phyloP scores from a whole-genome alignment of 1,139 yeast genomes.

The Pneumocystis murina region DNA sequence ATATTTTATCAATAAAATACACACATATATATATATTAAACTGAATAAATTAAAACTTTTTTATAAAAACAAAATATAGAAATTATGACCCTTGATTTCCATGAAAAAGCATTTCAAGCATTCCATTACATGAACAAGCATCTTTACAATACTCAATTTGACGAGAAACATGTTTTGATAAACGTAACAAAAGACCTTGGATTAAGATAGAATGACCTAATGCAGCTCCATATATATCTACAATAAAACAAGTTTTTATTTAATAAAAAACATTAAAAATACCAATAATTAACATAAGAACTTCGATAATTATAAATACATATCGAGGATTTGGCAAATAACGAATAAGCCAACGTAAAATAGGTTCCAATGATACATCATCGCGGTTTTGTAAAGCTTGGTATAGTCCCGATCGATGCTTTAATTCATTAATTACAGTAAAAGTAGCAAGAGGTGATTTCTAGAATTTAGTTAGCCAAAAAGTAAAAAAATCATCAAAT shows the following conservation, averaged over 20 bases:
- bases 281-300: slow-evolving; percentile 66
- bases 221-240: slow-evolving; percentile 15
- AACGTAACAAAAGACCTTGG: slow-evolving; percentile 49
- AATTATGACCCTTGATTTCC: not conserved
- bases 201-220: slow-evolving; percentile 59
- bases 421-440: slow-evolving; percentile 69
- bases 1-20: too few relatives aligned
- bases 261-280: slow-evolving; percentile 34
- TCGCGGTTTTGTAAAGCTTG: slow-evolving; percentile 68
- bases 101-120: slow-evolving; percentile 60
- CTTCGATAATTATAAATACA: slow-evolving; percentile 63
- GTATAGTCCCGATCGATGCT: slow-evolving; percentile 74
- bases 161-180: slow-evolving; percentile 44
- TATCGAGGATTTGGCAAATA: slow-evolving; percentile 66
- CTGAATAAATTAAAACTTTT: not conserved
- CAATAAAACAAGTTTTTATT: slow-evolving; percentile 32
- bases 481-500: not conserved
- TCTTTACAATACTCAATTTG: slow-evolving; percentile 73
- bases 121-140: slow-evolving; percentile 81
- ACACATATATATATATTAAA: too few relatives aligned
- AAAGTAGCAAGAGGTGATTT: slow-evolving; percentile 59
- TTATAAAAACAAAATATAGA: not conserved
- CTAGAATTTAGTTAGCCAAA: not conserved
- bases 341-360: slow-evolving; percentile 67
- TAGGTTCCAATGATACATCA: slow-evolving; percentile 70